These are phyloP conservation scores for Pleurotus cornucopiae DNA, from an alignment of 768 basidiomycete species.

Conservation along the genomic window DNA sequence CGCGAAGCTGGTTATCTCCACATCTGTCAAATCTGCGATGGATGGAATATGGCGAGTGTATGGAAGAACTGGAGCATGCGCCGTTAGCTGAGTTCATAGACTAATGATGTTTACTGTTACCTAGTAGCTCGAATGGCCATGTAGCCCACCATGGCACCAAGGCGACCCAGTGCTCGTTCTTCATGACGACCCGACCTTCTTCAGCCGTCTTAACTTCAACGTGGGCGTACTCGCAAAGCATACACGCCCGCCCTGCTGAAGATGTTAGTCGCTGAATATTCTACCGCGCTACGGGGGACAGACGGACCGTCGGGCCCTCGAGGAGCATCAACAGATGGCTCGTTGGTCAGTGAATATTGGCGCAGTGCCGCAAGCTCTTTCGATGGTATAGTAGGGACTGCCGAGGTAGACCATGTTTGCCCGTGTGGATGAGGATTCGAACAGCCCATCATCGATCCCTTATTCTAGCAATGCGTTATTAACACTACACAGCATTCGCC, in stretches of 20 bases:
- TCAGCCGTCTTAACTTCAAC: conserved; percentile 49
- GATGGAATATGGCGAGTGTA: conserved; percentile 77
- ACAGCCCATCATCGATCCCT: conserved; percentile 93
- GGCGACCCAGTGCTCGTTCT: conserved; percentile 76
- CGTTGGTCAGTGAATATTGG: conserved; percentile 36
- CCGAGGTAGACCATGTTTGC: conserved; percentile 80
- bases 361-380: conserved; percentile 59
- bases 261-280: no score
- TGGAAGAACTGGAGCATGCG: conserved; percentile 54
- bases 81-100: not conserved
- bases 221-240: conserved; percentile 78
- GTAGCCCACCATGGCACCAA: conserved; percentile 94
- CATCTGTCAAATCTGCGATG: conserved; percentile 50
- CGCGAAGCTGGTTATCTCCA: conserved; percentile 65
- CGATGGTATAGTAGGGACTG: conserved; percentile 65
- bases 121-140: conserved; percentile 86
- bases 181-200: conserved; percentile 60
- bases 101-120: conserved; percentile 31
- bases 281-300: not conserved
- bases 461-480: conserved; percentile 53
- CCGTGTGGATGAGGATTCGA: conserved; percentile 94
- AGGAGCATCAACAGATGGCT: conserved; percentile 43
- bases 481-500: not conserved
- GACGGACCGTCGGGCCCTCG: conserved; percentile 42
- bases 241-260: conserved; percentile 50